Conservation (phyloP, 2,329 filamentous ascomycete species). For the Pseudocercospora crystallina region DNA sequence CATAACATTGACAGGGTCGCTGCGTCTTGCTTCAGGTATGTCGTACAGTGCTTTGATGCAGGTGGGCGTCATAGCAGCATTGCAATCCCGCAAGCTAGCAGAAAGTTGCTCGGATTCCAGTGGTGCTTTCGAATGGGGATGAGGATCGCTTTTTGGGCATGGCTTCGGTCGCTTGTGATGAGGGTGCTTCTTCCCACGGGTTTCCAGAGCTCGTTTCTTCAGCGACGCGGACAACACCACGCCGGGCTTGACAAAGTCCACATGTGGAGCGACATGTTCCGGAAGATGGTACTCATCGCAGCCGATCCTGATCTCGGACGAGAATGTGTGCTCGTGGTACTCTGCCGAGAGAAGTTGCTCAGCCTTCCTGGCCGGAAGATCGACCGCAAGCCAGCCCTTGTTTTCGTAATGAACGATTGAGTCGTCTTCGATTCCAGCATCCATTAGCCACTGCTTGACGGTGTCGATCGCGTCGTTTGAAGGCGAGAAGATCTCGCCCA, state of each 20-base stretch:
- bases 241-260: conserved; percentile 59
- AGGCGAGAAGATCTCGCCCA: conserved; percentile 31
- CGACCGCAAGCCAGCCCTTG: conserved; percentile 46
- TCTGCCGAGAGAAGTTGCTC: conserved; percentile 48
- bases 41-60: conserved; percentile 49
- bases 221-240: conserved; percentile 44
- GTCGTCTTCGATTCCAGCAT: conserved; percentile 34
- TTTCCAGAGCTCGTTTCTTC: conserved; percentile 1
- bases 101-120: too few relatives aligned
- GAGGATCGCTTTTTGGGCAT: conserved; percentile 1
- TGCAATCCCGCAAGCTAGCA: not conserved
- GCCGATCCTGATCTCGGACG: conserved; percentile 44
- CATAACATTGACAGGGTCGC: conserved; percentile 41
- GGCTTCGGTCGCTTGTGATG: conserved; percentile 4
- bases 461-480: conserved; percentile 31
- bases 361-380: conserved; percentile 40
- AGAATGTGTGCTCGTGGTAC: conserved; percentile 58
- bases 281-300: conserved; percentile 52
- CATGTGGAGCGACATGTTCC: conserved; percentile 46
- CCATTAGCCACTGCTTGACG: conserved; percentile 43
- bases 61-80: conserved; percentile 36
- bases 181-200: conserved; percentile 19
- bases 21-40: conserved; percentile 32
- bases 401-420: conserved; percentile 36
- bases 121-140: too few relatives aligned